A percentile compares a stretch with the other conserved stretches of the same genome.
These are phyloP conservation scores for Tricladium varicosporioides DNA, from an alignment of 2,329 filamentous ascomycete genomes.

Conservation along the genomic window DNA sequence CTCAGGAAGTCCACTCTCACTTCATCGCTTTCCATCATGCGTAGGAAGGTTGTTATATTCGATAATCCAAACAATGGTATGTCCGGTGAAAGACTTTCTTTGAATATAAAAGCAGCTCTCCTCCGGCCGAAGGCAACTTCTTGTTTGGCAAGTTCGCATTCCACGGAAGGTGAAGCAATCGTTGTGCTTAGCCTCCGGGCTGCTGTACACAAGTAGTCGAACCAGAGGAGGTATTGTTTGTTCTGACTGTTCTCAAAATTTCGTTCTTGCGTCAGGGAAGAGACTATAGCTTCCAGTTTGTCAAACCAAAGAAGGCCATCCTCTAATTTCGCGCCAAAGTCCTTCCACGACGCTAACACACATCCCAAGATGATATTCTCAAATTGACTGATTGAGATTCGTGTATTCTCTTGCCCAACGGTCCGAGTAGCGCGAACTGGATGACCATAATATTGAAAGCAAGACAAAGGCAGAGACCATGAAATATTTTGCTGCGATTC, in stretches of 20 bases:
- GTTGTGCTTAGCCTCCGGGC: background rate
- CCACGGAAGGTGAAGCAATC: background rate
- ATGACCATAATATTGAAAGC: background rate
- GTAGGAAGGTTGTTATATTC: background rate
- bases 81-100: background rate
- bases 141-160: background rate
- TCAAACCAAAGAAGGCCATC: background rate
- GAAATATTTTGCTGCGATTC: background rate
- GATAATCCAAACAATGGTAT: background rate
- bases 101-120: background rate
- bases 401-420: too few species aligned
- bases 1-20: background rate
- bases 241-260: background rate
- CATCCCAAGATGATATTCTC: background rate
- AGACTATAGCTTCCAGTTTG: background rate
- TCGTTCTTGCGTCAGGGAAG: background rate
- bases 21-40: background rate
- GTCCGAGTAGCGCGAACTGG: too few species aligned
- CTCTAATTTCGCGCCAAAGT: background rate
- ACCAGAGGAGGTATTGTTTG: background rate
- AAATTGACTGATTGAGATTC: background rate
- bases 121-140: background rate
- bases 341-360: background rate
- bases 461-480: background rate
- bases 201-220: background rate